Conservation (phyloP, 2,329 filamentous ascomycete species). For the Drechslerella coelobrocha region DNA sequence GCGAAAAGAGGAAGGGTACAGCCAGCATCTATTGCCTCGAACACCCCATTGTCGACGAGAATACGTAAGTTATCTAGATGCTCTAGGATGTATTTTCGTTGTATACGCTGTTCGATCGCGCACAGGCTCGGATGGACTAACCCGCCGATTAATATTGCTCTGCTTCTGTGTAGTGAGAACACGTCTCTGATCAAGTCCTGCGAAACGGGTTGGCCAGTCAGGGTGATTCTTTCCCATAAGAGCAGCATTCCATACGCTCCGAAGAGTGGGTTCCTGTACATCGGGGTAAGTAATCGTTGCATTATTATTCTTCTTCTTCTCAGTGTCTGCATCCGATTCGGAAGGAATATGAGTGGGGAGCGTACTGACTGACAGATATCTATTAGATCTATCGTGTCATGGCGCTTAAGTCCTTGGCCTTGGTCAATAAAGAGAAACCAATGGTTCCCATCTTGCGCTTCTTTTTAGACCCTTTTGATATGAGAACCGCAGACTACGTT, state of each 20-base stretch:
- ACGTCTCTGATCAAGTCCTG: not conserved
- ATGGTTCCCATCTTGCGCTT: not conserved
- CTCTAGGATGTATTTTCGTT: not conserved
- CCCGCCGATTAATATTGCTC: not conserved
- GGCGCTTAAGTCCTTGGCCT: not conserved
- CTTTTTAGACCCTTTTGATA: not conserved
- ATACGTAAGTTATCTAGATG: constrained; percentile 10
- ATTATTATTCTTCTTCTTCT: not conserved
- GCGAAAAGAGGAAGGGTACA: not conserved
- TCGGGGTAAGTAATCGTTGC: constrained; percentile 15
- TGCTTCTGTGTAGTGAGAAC: constrained; percentile 13
- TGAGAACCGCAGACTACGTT: not conserved
- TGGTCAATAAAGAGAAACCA: not conserved
- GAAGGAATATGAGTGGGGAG: not conserved
- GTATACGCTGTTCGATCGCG: not conserved
- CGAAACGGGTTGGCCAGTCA: constrained; percentile 10
- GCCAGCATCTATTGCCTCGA: constrained; percentile 6
- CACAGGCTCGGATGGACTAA: too few species aligned
- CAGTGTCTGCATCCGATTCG: not conserved
- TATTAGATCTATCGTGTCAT: not conserved
- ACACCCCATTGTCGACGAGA: not conserved
- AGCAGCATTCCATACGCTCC: constrained; percentile 3
- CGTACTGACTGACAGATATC: not conserved
- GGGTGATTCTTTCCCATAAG: constrained; percentile 5
- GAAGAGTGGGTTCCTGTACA: constrained; percentile 1